phyloP scores from a whole-genome alignment of 2,329 filamentous ascomycete genomes.

The Cordyceps javanica region DNA sequence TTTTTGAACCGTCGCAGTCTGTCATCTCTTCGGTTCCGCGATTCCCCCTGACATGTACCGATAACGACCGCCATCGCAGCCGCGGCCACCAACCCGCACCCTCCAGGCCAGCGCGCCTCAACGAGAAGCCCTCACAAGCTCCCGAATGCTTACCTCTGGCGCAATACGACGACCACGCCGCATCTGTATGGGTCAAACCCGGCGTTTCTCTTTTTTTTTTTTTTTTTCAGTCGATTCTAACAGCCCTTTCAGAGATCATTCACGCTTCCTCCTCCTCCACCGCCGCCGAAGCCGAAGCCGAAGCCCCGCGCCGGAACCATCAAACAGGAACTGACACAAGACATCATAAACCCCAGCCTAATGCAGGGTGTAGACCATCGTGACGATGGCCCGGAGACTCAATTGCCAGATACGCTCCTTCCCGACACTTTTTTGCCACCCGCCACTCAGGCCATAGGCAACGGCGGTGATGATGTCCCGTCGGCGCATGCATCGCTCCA shows the following conservation, averaged over 20 bases:
- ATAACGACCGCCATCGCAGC: neutral
- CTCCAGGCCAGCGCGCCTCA: neutral
- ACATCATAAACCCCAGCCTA: neutral
- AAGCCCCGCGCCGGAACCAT: neutral
- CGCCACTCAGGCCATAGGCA: neutral
- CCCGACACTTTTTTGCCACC: neutral
- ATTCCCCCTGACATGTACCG: neutral
- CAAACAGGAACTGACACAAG: slow-evolving; percentile 2
- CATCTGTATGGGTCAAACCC: neutral
- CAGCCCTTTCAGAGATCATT: neutral
- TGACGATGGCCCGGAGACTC: neutral
- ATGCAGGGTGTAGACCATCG: neutral
- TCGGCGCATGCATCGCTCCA: neutral
- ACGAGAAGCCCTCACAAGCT: neutral
- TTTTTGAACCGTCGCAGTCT: neutral
- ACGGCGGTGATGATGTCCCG: neutral
- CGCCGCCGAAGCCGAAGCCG: neutral
- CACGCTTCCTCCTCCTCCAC: neutral
- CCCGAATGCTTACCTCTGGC: neutral
- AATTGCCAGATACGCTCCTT: slow-evolving; percentile 14
- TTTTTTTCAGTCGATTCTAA: neutral
- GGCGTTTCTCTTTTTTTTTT: neutral
- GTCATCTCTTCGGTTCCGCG: neutral
- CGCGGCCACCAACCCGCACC: neutral
- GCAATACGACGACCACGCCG: neutral